Conservation (phyloP, 306 rosid species). For the Clitoria ternatea region DNA sequence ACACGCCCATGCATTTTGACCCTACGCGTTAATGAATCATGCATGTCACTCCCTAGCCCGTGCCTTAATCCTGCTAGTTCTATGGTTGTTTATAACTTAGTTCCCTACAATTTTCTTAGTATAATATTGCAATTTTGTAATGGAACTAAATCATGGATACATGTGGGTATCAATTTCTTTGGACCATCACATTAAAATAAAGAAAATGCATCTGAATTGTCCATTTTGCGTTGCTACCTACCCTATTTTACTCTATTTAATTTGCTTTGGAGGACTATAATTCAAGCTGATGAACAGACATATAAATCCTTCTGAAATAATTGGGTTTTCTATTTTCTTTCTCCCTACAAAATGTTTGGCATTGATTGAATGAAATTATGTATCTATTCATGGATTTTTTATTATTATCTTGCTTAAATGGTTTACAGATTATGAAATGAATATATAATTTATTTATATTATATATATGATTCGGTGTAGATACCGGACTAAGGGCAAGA, state of each 20-base stretch:
- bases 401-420: neutral
- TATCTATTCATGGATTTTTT: no score
- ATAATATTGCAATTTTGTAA: constrained; percentile 16
- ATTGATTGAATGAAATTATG: neutral
- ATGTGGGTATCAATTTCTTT: constrained; percentile 16
- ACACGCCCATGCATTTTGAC: no score
- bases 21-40: no score
- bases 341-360: neutral
- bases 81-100: neutral
- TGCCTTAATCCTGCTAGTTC: no score
- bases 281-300: constrained; percentile 13
- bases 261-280: constrained; percentile 3
- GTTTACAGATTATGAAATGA: neutral
- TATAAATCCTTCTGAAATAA: constrained; percentile 1
- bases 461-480: no score
- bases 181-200: constrained; percentile 26
- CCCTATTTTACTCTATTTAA: neutral
- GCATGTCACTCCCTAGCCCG: no score
- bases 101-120: constrained; percentile 23
- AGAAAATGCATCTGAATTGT: neutral
- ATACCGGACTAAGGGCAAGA: no score
- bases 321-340: neutral
- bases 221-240: neutral
- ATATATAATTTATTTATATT: neutral
- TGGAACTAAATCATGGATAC: neutral